Percentiles rank a stretch among this genome's conserved stretches.
phyloP scores from a whole-genome alignment of 495 filamentous ascomycete species.

The Trichoderma gamsii region DNA sequence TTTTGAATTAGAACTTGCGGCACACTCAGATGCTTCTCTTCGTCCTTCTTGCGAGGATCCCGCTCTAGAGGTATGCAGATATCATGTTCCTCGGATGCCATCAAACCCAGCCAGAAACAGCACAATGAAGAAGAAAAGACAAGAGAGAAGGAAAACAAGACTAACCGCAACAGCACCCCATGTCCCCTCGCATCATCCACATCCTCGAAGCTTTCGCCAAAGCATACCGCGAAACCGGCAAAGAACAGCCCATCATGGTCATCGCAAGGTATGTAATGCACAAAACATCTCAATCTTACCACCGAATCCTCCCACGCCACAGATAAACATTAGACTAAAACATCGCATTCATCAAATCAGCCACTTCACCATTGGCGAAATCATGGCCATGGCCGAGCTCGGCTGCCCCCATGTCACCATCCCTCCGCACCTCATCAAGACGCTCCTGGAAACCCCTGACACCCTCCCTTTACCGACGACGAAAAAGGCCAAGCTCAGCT shows the following conservation, averaged over 20 bases:
- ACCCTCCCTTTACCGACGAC: not conserved
- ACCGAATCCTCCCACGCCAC: not conserved
- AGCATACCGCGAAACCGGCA: conserved; percentile 3
- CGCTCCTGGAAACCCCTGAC: not conserved
- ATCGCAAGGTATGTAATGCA: not conserved
- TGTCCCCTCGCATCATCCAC: conserved; percentile 8
- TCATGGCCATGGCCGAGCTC: conserved; percentile 13
- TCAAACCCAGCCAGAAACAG: too few species aligned
- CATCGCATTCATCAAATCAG: not conserved
- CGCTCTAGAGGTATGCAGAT: not conserved
- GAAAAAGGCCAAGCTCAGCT: not conserved
- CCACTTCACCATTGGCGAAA: conserved; percentile 5
- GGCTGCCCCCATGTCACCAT: conserved; percentile 10
- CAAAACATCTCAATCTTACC: not conserved
- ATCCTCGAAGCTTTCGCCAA: conserved; percentile 9
- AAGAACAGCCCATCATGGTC: conserved; percentile 9
- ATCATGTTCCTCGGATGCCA: not conserved
- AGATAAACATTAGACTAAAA: not conserved
- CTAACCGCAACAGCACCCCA: not conserved
- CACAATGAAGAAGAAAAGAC: too few species aligned
- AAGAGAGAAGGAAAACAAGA: not conserved
- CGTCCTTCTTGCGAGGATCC: not conserved
- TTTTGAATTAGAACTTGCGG: not conserved
- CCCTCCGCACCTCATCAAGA: not conserved
- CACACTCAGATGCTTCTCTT: conserved; percentile 1